phyloP scores from a whole-genome alignment of 1,139 yeast genomes.

The Candida anutae region DNA sequence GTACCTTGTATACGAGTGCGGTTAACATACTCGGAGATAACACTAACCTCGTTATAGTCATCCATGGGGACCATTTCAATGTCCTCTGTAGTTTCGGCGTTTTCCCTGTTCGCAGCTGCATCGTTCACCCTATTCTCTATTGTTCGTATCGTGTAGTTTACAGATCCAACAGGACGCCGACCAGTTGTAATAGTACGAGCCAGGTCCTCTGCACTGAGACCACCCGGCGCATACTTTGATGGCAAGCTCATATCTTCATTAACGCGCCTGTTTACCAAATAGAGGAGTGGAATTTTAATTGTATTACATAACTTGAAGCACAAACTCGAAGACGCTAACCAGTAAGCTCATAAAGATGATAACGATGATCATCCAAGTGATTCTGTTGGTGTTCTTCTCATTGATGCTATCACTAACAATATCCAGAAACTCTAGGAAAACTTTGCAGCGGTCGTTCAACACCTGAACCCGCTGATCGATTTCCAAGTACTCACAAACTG shows the following conservation, averaged over 20 bases:
- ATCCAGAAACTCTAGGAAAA: conserved; percentile 86
- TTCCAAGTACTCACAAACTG: conserved; percentile 86
- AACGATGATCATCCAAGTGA: conserved; percentile 83
- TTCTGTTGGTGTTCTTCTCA: conserved; percentile 82
- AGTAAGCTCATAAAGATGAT: conserved; percentile 73
- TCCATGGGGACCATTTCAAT: conserved; percentile 47
- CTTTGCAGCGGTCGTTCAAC: conserved; percentile 86
- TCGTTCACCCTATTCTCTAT: conserved; percentile 28
- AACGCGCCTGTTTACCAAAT: too few relatives aligned
- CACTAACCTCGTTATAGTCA: conserved; percentile 35
- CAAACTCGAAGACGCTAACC: conserved; percentile 46
- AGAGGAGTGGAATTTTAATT: too few relatives aligned
- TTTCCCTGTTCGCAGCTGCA: conserved; percentile 12
- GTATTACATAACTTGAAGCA: conserved; percentile 18
- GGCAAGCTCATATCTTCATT: too few relatives aligned
- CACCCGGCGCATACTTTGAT: conserved; percentile 38
- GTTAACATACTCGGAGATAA: conserved; percentile 35
- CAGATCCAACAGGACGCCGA: conserved; percentile 10
- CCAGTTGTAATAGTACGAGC: conserved; percentile 28
- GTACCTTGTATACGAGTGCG: conserved; percentile 1
- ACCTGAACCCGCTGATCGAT: conserved; percentile 93
- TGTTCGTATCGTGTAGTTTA: conserved; percentile 19
- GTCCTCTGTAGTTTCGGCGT: conserved; percentile 23
- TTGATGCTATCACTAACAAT: conserved; percentile 91
- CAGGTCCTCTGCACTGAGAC: conserved; percentile 25